Base-by-base conservation (phyloP, 2,329 filamentous ascomycete species). In the Sarocladiaceae sp. region DNA sequence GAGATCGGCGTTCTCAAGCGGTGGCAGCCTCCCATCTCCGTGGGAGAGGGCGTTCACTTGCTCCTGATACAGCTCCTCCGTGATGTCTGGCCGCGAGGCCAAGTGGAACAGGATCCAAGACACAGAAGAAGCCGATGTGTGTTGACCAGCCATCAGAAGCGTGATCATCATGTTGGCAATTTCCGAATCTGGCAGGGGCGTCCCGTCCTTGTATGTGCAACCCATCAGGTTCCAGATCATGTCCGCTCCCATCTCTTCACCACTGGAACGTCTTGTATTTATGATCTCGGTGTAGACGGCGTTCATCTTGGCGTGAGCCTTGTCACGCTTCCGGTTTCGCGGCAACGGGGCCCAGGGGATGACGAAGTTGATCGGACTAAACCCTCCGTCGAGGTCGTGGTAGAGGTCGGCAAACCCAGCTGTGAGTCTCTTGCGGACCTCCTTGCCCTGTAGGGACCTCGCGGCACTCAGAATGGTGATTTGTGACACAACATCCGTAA, bases 81-180 rank as follows among this genome's bases (percentile, higher is more conserved):
- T 66, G 45, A 89, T 76, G 20, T 84, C 74, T 0, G 85, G 85
- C 13, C 80, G 71, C 1, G 81, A 76, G 9, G 86, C 85, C 3
- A 91, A 73, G 40, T 80, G 82, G 11, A 90, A 72, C 53, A 90
- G 66, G 51, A 88, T 86, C 85, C 85, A 91, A 7, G 82, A 74
- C 53, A 80, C 80, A n/a, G 83, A 84, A 1, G 85, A 82, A 4
- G 85, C 83, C 0, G 85, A 89, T 2, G 83, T 85, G 66, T 91
- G 86, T 58, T 93, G 86, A 42, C 86, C 86, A 10, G 82, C 86
- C 85, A 93, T 90, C 43, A 91, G 74, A 13, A 91, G 73, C 0
- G 85, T 85, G 56, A 91, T 91, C 86, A 91, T 89, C 73, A 91
- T 86, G 63, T 88, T 82, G 0, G 85, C 85, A 43, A 91, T 79